These are phyloP conservation scores for Diversispora eburnea DNA, from an alignment of 192 early-diverging fungal genomes.

Conservation along the genomic window DNA sequence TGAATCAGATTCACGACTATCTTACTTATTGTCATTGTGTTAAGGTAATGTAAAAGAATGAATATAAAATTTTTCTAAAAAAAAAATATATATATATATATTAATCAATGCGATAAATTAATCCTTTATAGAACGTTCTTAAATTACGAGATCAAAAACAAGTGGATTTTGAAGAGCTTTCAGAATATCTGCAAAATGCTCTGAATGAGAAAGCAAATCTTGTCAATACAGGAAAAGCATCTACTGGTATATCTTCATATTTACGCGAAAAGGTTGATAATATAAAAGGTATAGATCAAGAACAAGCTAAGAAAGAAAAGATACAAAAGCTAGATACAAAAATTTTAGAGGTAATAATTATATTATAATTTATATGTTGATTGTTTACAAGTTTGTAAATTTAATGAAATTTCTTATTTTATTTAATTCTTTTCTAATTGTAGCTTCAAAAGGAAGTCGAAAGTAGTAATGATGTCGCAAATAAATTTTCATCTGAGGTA, in stretches of 20 bases:
- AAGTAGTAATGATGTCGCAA: slow-evolving; percentile 64
- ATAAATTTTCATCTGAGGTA: slow-evolving; percentile 74
- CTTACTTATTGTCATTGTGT: slow-evolving; percentile 74
- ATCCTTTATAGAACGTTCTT: slow-evolving; percentile 58
- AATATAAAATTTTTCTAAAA: not conserved
- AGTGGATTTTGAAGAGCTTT: slow-evolving; percentile 88
- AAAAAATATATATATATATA: too few species aligned
- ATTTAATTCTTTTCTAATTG: slow-evolving; percentile 16
- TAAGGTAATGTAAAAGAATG: slow-evolving; percentile 47
- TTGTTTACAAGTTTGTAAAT: not conserved
- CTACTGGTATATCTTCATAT: slow-evolving; percentile 63
- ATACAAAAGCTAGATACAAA: slow-evolving; percentile 67
- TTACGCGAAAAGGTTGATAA: slow-evolving; percentile 87
- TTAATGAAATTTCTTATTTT: not conserved
- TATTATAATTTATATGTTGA: slow-evolving; percentile 2
- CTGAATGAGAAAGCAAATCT: slow-evolving; percentile 69
- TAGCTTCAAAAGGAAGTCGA: slow-evolving; percentile 82
- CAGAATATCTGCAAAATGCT: slow-evolving; percentile 70
- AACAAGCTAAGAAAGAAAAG: slow-evolving; percentile 74
- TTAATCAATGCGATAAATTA: slow-evolving; percentile 13
- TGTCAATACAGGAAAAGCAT: slow-evolving; percentile 59
- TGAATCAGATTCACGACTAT: slow-evolving; percentile 83
- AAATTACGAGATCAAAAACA: slow-evolving; percentile 91
- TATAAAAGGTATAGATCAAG: slow-evolving; percentile 81
- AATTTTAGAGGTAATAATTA: slow-evolving; percentile 60